phyloP scores from a whole-genome alignment of 441 rosid genomes.

The Melastoma candidum region DNA sequence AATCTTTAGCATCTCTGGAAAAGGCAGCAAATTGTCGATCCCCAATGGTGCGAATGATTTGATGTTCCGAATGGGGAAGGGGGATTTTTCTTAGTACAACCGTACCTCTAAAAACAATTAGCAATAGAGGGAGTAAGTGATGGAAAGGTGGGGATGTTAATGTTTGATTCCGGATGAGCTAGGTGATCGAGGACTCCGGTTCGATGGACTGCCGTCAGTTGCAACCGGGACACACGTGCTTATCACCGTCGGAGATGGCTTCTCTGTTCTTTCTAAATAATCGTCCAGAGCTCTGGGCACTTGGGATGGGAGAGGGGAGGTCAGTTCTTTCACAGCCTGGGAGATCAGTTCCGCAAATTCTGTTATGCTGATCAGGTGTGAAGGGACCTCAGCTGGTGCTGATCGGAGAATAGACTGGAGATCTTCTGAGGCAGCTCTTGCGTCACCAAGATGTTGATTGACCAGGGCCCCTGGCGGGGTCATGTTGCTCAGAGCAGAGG shows the following conservation, averaged over 20 bases:
- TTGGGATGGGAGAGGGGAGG: conserved; percentile 29
- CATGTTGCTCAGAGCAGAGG: conserved; percentile 23
- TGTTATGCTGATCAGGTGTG: conserved; percentile 32
- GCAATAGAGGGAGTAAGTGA: no score
- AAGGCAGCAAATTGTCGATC: conserved; percentile 22
- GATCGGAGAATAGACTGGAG: conserved; percentile 36
- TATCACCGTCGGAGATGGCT: no score
- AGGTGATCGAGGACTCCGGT: no score
- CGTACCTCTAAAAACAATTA: no score
- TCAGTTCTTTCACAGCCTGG: conserved; percentile 37
- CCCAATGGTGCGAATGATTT: conserved; percentile 4
- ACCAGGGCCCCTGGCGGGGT: conserved; percentile 18
- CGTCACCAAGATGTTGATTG: conserved; percentile 23
- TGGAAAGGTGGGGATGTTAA: no score
- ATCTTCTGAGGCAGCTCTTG: conserved; percentile 22
- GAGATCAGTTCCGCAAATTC: conserved; percentile 31
- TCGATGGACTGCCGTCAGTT: no score
- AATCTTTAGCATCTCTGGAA: conserved; percentile 31
- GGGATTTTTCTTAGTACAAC: no score
- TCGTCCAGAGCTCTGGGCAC: neutral
- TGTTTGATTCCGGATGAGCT: no score
- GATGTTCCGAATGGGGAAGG: no score
- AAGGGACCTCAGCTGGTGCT: conserved; percentile 31
- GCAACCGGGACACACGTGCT: no score
- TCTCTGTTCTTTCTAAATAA: no score